Percentiles rank a stretch among this genome's conserved stretches.
phyloP scores from a whole-genome alignment of 345 rosid genomes.

The Bruguiera gymnorhiza region DNA sequence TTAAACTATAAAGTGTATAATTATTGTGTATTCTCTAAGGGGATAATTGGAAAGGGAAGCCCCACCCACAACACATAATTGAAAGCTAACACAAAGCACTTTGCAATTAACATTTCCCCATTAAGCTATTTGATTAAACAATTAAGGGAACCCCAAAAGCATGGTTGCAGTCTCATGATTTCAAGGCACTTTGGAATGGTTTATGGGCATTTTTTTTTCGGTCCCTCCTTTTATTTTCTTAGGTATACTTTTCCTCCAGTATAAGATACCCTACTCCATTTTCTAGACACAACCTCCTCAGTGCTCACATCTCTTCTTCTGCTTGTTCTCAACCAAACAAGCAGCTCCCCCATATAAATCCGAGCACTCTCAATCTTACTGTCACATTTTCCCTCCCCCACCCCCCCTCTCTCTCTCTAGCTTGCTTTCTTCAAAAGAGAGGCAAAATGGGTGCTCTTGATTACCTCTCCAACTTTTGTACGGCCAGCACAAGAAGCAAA shows the following conservation, averaged over 20 bases:
- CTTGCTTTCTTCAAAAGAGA: conserved; percentile 27
- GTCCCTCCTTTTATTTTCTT: background rate
- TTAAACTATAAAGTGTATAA: background rate
- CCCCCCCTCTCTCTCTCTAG: background rate
- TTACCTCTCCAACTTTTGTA: conserved; percentile 78
- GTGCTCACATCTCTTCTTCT: background rate
- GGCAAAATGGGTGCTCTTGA: conserved; percentile 79
- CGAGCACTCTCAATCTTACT: background rate
- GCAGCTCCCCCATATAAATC: background rate
- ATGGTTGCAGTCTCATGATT: conserved; percentile 23
- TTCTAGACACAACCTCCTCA: background rate
- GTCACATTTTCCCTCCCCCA: conserved; percentile 4
- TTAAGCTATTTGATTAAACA: conserved; percentile 14
- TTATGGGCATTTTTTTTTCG: conserved; percentile 19
- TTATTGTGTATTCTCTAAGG: conserved; percentile 16
- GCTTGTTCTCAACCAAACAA: background rate
- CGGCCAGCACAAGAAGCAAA: conserved; percentile 60
- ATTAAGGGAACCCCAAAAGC: conserved; percentile 16
- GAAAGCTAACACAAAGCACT: conserved; percentile 44
- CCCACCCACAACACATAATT: conserved; percentile 29
- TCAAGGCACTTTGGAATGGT: conserved; percentile 21
- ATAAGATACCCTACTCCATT: background rate
- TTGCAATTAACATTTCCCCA: conserved; percentile 22
- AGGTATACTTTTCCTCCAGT: background rate
- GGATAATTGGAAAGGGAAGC: conserved; percentile 26